Percentiles rank a stretch among this genome's conserved stretches.
Conservation (phyloP, 1,139 yeast species). For the Yamadazyma siamensis region DNA sequence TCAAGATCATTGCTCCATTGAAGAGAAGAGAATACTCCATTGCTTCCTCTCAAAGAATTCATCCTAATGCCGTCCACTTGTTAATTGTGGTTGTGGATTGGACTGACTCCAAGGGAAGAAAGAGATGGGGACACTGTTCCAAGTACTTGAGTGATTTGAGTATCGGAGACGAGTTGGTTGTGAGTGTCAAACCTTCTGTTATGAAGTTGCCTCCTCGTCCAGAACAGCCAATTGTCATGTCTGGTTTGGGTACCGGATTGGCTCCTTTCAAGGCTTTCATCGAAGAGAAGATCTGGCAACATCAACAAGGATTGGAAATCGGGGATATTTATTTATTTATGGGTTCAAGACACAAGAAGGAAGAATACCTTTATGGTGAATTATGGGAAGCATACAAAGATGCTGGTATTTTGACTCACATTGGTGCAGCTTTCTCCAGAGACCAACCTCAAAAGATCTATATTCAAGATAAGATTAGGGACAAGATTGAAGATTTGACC, state of each 20-base stretch:
- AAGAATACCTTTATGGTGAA: conserved; percentile 95
- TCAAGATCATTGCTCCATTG: conserved; percentile 73
- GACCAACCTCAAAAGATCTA: conserved; percentile 94
- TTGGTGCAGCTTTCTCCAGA: conserved; percentile 98
- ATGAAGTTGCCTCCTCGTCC: conserved; percentile 92
- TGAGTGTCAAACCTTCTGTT: conserved; percentile 93
- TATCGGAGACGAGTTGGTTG: conserved; percentile 85
- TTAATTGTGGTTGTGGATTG: conserved; percentile 96
- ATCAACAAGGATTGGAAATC: conserved; percentile 80
- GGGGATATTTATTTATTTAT: conserved; percentile 86
- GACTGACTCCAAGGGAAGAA: conserved; percentile 83
- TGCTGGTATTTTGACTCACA: conserved; percentile 88
- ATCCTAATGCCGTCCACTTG: conserved; percentile 87
- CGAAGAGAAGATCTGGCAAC: conserved; percentile 94
- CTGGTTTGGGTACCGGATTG: conserved; percentile 96
- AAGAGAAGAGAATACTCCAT: conserved; percentile 99
- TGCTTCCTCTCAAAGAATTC: conserved; percentile 92
- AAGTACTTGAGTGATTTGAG: conserved; percentile 77
- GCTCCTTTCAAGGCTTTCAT: conserved; percentile 98
- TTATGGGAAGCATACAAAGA: conserved; percentile 94
- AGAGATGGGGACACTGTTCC: conserved; percentile 92
- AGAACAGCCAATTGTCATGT: conserved; percentile 90
- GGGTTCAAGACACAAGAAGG: conserved; percentile 95
- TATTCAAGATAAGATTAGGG: conserved; percentile 90
- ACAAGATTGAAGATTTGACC: conserved; percentile 67